These are phyloP conservation scores for Lippia alba DNA, from an alignment of 305 asterid genomes.

Conservation along the genomic window DNA sequence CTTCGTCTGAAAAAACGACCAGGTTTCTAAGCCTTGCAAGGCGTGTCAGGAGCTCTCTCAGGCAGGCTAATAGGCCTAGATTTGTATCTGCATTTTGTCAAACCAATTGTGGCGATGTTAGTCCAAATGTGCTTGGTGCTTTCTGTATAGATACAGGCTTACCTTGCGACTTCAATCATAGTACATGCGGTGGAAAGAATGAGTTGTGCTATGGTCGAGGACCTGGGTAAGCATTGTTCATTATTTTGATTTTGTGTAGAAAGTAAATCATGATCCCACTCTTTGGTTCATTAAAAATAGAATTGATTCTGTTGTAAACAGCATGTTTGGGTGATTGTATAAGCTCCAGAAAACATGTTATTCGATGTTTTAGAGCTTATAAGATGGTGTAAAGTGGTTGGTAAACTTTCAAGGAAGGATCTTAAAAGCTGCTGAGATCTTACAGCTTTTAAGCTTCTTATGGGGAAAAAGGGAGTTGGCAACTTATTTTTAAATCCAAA, in stretches of 20 bases:
- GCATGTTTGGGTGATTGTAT: too few relatives aligned
- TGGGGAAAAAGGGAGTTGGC: too few relatives aligned
- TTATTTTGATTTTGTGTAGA: conserved; percentile 11
- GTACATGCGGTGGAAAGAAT: conserved; percentile 97
- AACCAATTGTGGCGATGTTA: conserved; percentile 95
- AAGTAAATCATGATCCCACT: background rate
- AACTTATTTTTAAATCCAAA: too few relatives aligned
- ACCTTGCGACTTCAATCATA: conserved; percentile 96
- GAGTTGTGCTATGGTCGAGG: conserved; percentile 98
- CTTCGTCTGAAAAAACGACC: conserved; percentile 73
- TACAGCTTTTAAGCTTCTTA: too few relatives aligned
- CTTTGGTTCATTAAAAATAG: background rate
- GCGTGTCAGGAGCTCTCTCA: conserved; percentile 87
- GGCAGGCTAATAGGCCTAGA: conserved; percentile 75
- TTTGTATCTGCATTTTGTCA: conserved; percentile 98
- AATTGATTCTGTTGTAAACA: conserved; percentile 12
- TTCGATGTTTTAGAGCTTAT: too few relatives aligned
- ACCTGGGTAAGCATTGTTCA: conserved; percentile 74
- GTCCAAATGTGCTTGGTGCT: conserved; percentile 98
- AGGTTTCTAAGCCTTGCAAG: conserved; percentile 69
- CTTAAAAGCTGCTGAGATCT: too few relatives aligned
- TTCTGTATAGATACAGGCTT: conserved; percentile 91
- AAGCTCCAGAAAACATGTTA: too few relatives aligned
- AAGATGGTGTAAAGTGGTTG: too few relatives aligned
- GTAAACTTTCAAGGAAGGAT: too few relatives aligned